A percentile compares a stretch with the other conserved stretches of the same genome.
Conservation (phyloP, 257 asterid species). For the Primulina huaijiensis region DNA sequence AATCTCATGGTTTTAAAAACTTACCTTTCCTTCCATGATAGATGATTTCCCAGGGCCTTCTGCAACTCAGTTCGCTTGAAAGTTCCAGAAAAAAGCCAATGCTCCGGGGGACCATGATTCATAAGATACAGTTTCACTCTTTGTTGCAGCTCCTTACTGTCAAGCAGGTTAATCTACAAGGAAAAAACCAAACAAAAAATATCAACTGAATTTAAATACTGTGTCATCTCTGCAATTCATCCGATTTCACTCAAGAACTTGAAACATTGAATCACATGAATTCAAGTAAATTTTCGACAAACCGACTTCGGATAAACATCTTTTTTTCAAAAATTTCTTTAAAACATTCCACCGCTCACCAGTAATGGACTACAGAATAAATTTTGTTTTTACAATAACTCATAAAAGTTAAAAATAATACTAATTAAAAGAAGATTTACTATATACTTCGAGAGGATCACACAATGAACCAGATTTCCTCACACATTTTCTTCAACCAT, state of each 20-base stretch:
- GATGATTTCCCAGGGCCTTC: conserved; percentile 84
- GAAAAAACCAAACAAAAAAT: neutral
- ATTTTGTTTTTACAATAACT: too few species aligned
- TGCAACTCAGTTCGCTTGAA: conserved; percentile 88
- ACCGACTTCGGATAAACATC: too few species aligned
- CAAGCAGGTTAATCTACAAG: conserved; percentile 74
- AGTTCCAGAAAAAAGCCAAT: conserved; percentile 82
- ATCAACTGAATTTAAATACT: conserved; percentile 12
- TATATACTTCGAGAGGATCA: too few species aligned
- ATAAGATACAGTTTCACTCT: conserved; percentile 66
- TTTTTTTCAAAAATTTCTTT: too few species aligned
- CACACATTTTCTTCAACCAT: too few species aligned
- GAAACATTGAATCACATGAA: conserved; percentile 8
- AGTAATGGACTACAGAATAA: too few species aligned
- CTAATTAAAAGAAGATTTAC: too few species aligned
- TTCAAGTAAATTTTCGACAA: neutral
- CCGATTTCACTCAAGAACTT: neutral
- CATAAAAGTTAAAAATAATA: too few species aligned
- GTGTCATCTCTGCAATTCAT: conserved; percentile 4
- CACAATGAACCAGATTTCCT: too few species aligned
- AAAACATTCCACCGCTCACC: too few species aligned
- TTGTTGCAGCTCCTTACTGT: conserved; percentile 92
- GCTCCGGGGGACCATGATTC: conserved; percentile 92
- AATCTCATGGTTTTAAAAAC: conserved; percentile 20
- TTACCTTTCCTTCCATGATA: conserved; percentile 97